These are phyloP conservation scores for Fusarium penzigii DNA, from an alignment of 2,329 filamentous ascomycete species.

Conservation along the genomic window DNA sequence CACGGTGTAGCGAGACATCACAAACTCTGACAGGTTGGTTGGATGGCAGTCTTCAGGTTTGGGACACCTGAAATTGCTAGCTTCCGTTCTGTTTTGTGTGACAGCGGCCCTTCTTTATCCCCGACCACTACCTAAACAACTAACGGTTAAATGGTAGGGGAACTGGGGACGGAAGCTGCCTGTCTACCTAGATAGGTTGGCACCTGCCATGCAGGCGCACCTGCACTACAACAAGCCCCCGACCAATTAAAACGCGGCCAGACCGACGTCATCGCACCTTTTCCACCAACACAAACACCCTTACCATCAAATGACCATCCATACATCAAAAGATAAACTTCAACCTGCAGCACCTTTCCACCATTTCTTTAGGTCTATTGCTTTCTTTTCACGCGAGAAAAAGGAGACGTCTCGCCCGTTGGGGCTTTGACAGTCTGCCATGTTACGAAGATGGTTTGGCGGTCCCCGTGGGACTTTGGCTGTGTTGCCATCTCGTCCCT, in stretches of 20 bases:
- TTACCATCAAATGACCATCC: too few species aligned
- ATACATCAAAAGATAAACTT: neutral
- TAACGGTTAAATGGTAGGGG: too few species aligned
- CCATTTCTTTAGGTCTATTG: neutral
- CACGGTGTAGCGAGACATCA: too few species aligned
- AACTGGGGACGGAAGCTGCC: too few species aligned
- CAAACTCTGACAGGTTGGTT: too few species aligned
- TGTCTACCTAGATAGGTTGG: too few species aligned
- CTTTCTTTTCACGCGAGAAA: neutral
- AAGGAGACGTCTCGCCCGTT: constrained; percentile 8
- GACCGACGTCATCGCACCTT: neutral
- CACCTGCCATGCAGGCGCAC: neutral
- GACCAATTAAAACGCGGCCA: neutral
- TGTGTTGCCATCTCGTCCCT: neutral
- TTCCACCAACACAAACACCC: neutral
- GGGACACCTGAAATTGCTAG: too few species aligned
- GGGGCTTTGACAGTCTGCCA: constrained; percentile 12
- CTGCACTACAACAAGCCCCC: neutral
- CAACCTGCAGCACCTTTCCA: neutral
- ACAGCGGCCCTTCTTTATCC: too few species aligned
- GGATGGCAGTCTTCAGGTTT: too few species aligned
- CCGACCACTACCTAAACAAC: too few species aligned
- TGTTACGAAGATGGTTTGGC: constrained; percentile 21
- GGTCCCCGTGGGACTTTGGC: constrained; percentile 5
- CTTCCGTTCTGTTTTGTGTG: too few species aligned